These are phyloP conservation scores for Metschnikowia lochheadii DNA, from an alignment of 805 yeast genomes.

Conservation along the genomic window DNA sequence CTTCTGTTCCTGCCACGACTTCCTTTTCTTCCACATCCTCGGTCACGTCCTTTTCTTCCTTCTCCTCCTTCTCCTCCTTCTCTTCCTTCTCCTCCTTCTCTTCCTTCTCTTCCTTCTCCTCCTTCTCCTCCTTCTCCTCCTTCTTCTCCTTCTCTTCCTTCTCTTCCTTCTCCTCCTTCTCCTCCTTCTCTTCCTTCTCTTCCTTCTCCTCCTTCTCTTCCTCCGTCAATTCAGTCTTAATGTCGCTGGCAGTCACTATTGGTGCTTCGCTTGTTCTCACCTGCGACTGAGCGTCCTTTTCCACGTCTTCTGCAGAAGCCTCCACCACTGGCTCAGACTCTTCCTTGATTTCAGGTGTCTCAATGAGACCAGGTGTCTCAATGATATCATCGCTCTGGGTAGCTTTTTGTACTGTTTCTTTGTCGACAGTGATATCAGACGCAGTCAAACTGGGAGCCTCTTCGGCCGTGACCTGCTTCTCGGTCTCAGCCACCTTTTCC, in stretches of 20 bases:
- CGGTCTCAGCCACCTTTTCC: slow-evolving; percentile 9
- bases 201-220: too few relatives aligned
- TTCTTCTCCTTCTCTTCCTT: background rate
- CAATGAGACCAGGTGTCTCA: background rate
- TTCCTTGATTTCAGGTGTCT: background rate
- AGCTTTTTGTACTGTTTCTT: background rate
- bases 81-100: slow-evolving; percentile 5
- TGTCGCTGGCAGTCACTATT: background rate
- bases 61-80: slow-evolving; percentile 3
- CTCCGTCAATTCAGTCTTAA: background rate
- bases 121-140: slow-evolving; percentile 5
- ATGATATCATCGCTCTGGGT: background rate
- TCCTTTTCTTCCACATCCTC: background rate
- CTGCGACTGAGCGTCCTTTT: slow-evolving; percentile 17
- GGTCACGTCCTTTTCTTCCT: background rate
- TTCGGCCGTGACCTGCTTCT: slow-evolving; percentile 6
- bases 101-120: slow-evolving; percentile 5
- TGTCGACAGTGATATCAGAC: slow-evolving; percentile 3
- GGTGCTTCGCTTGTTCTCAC: slow-evolving; percentile 8
- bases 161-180: too few relatives aligned
- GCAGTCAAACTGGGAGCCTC: slow-evolving; percentile 6
- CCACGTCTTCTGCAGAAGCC: slow-evolving; percentile 13
- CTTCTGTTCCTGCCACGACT: background rate
- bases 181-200: too few relatives aligned
- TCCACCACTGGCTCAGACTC: background rate